Evolutionary conservation across 805 yeast genomes (phyloP).

Genomic region (Candida maesae): DNA sequence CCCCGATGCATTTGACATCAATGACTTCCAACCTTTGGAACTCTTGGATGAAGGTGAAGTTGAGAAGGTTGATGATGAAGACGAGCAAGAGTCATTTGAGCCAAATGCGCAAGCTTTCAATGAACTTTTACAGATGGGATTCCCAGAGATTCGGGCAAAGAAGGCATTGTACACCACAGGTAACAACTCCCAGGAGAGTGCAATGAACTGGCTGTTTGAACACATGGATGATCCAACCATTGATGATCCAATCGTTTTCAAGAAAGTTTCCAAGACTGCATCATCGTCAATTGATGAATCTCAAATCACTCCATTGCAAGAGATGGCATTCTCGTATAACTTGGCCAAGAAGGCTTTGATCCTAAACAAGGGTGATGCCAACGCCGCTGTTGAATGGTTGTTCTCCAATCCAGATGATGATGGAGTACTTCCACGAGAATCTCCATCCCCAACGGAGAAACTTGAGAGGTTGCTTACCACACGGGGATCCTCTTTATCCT

Average conservation of each 20-base stretch:
- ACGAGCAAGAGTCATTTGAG: conserved; percentile 35
- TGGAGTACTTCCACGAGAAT: conserved; percentile 44
- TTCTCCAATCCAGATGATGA: conserved; percentile 78
- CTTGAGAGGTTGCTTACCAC: conserved; percentile 3
- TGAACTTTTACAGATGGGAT: conserved; percentile 80
- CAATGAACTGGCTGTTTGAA: conserved; percentile 86
- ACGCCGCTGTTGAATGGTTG: conserved; percentile 87
- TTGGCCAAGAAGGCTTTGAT: conserved; percentile 72
- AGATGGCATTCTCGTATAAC: conserved; percentile 75
- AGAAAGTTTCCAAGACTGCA: conserved; percentile 5
- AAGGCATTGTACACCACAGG: conserved; percentile 74
- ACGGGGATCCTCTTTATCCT: conserved; percentile 26
- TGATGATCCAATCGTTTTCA: conserved; percentile 41
- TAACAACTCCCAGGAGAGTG: conserved; percentile 59
- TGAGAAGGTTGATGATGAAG: conserved; percentile 25
- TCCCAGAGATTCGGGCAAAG: conserved; percentile 58
- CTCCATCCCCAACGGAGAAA: conserved; percentile 9
- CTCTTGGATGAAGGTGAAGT: conserved; percentile 37
- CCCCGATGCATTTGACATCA: conserved; percentile 45
- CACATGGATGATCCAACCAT: conserved; percentile 84
- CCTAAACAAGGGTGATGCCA: conserved; percentile 55
- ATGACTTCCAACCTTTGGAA: conserved; percentile 41
- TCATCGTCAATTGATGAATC: conserved; percentile 34
- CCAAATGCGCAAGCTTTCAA: conserved; percentile 56
- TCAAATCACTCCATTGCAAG: conserved; percentile 43